Evolutionary conservation across 345 rosid genomes (phyloP).

Genomic region (Gossypium longicalyx): DNA sequence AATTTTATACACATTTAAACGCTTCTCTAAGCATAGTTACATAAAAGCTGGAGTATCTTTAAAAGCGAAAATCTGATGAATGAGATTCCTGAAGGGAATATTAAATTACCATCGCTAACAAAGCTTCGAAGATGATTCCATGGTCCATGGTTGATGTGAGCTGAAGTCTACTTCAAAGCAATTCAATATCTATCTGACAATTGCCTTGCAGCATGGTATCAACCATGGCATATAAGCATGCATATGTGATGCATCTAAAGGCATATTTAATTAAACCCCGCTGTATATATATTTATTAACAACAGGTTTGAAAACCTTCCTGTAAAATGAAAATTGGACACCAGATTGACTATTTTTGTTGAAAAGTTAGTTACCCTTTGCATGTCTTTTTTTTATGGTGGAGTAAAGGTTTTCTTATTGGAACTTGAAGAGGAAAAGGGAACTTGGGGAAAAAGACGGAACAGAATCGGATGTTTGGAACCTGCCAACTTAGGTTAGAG

Average conservation of each 20-base stretch:
- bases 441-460: not conserved
- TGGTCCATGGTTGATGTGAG: conserved; percentile 3
- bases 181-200: not conserved
- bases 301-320: not conserved
- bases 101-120: not conserved
- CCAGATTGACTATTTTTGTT: not conserved
- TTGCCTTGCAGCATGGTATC: not conserved
- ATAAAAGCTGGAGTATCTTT: not conserved
- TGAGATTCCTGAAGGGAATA: conserved; percentile 3
- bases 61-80: not conserved
- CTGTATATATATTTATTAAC: too few species aligned
- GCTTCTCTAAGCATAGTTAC: not conserved
- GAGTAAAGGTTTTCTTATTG: not conserved
- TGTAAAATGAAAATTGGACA: not conserved
- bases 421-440: not conserved
- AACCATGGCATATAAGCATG: not conserved
- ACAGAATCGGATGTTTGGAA: conserved; percentile 12
- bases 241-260: too few species aligned
- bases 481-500: not conserved
- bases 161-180: not conserved
- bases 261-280: not conserved
- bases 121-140: conserved; percentile 1
- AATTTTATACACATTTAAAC: conserved; percentile 1
- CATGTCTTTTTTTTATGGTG: not conserved
- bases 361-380: not conserved